Base-by-base conservation (phyloP, 1,139 yeast species). In the Kodamaea sp. region DNA sequence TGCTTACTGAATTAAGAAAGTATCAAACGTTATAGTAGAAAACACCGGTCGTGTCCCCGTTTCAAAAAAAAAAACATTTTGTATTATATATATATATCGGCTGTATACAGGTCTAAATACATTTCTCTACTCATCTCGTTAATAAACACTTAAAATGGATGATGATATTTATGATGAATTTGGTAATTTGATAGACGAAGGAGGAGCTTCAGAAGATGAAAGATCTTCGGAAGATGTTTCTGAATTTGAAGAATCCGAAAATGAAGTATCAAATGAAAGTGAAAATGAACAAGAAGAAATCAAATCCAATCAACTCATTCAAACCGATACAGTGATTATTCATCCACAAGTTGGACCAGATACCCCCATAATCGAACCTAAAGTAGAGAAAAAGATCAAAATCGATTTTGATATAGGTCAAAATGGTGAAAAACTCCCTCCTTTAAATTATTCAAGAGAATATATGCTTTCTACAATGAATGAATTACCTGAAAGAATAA, bases 1-100 rank as follows among this genome's bases (percentile, higher is more conserved):
- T 90, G 44, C 73, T 92, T 52, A 94, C 90, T 53, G 96, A 90
- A 66, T 73, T 88, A 57, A 79, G 89, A 49, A 81, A 85, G 62
- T 73, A 71, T 51, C 77, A 71, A 53, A 70, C 76, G 1, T 68
- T 71, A 52, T 61, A 70, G 26, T 65, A 49, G 44, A 15, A 4
- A 15, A 15, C 20, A 15, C 20, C 20, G 20, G 20, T 15, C 20
- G 20, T 15, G 20, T 15, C 20, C n/a, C 20, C 20, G 20, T 15
- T 15, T 4, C 26, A 27, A 26, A 27, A 26, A 34, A 27, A 26
- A 27, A 26, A 22, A 34, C 20, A 23, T 9, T 11, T 11, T 32
- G 28, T 32, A 32, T 32, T 22, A 33, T 26, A 24, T 33, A 24
- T 33, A 25, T 33, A 33, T 25, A 26, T 26, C 24, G 27, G 20